Conservation (phyloP, 2,329 filamentous ascomycete genomes). For the Torrubiellomyces zombiae region DNA sequence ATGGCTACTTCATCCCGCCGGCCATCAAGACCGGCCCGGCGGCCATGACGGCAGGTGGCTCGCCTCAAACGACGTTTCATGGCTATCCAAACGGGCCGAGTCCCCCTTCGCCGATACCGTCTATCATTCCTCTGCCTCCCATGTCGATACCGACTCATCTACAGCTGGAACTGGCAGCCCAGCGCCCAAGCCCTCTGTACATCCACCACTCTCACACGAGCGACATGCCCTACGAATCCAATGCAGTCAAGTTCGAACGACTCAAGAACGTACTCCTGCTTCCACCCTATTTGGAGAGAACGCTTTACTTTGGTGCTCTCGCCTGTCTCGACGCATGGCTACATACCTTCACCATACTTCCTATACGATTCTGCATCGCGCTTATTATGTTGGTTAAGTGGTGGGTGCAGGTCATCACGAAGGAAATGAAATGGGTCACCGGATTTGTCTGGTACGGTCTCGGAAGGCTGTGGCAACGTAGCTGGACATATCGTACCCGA, state of each 20-base stretch:
- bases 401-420: slow-evolving; percentile 56
- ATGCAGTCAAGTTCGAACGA: slow-evolving; percentile 79
- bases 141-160: slow-evolving; percentile 51
- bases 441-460: slow-evolving; percentile 67
- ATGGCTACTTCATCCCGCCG: slow-evolving; percentile 7
- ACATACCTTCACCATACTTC: slow-evolving; percentile 89
- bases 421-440: slow-evolving; percentile 55
- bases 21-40: slow-evolving; percentile 10
- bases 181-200: slow-evolving; percentile 47
- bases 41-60: slow-evolving; percentile 6
- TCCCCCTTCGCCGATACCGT: slow-evolving; percentile 31
- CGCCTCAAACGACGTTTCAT: too few species aligned
- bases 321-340: slow-evolving; percentile 94
- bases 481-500: slow-evolving; percentile 23
- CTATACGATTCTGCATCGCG: slow-evolving; percentile 73
- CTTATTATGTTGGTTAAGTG: slow-evolving; percentile 60
- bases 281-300: slow-evolving; percentile 65
- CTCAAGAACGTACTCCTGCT: slow-evolving; percentile 77
- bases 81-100: slow-evolving; percentile 11
- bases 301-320: slow-evolving; percentile 73
- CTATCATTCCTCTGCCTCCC: slow-evolving; percentile 43
- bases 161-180: slow-evolving; percentile 45
- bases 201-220: slow-evolving; percentile 40
- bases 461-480: slow-evolving; percentile 58
- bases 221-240: slow-evolving; percentile 73